Evolutionary conservation across 169 alveolate species (phyloP), one percentile per base, ranked within the genome.

Genomic region (Plasmodium vinckei): DNA sequence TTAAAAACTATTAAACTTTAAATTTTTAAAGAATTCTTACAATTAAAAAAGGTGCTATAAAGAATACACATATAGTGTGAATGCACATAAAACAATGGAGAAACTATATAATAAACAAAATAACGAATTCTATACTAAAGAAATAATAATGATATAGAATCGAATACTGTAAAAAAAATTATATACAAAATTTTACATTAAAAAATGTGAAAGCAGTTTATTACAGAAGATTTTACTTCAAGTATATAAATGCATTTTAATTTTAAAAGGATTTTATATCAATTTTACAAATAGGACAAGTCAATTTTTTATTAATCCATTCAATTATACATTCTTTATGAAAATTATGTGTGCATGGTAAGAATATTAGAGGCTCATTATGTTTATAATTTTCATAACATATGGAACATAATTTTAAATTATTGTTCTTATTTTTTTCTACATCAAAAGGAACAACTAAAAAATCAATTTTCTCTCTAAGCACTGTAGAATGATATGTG

Each of bases 371-470:
- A 44, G 73, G 19, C 23, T 75, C 88, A 54, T 75, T 75, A 67
- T 75, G 88, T 21, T 63, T 21, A 67, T 75, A 75, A 75, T 75
- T 75, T 75, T 75, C 88, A 67, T 49, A 75, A 64, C 88, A 75
- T 46, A 75, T 75, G 42, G 77, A 75, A 57, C 88, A 75, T 44
- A 49, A 44, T 75, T 75, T 75, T 47, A 75, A 75, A 23, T 75
- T 75, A 67, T 63, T 63, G 33, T 75, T 63, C 39, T 75, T 57
- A 56, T 27, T 47, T 75, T 47, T 75, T 44, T 75, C 25, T 47
- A n/a, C 63, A 49, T 75, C 88, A 75, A 63, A 75, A 51, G 44
- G 64, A 33, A 75, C 88, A 39, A 47, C 49, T 63, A 65, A 53
- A 54, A 33, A 75, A 61, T 75, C 73, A 61, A 25, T 63, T 33